A percentile compares a stretch with the other conserved stretches of the same genome.
phyloP scores from a whole-genome alignment of 257 asterid species.

The Solanum corneliomulleri region DNA sequence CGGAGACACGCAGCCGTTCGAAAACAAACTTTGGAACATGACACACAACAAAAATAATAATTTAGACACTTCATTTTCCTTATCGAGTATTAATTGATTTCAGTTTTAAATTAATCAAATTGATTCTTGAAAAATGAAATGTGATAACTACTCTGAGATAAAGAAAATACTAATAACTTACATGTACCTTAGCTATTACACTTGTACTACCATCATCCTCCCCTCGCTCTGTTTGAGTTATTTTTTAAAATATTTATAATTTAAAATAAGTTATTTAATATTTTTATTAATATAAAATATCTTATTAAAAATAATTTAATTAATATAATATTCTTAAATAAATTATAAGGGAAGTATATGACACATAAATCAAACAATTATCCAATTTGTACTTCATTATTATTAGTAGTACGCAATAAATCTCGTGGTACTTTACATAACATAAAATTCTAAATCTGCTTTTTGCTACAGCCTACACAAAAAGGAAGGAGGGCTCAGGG shows the following conservation, averaged over 20 bases:
- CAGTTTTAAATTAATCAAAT: no score
- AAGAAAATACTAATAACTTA: not conserved
- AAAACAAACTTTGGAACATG: slow-evolving; percentile 44
- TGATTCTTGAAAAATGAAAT: no score
- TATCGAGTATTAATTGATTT: no score
- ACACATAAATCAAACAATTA: not conserved
- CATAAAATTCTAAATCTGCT: not conserved
- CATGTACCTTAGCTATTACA: not conserved
- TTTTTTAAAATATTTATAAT: no score
- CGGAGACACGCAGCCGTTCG: slow-evolving; percentile 63
- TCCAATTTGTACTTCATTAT: not conserved
- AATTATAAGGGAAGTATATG: not conserved
- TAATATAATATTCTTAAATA: no score
- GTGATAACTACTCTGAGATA: not conserved
- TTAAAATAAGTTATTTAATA: no score
- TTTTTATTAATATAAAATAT: no score
- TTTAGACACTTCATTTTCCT: not conserved
- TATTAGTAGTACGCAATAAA: no score
- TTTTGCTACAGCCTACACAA: not conserved
- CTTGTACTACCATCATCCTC: not conserved
- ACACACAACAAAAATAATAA: not conserved
- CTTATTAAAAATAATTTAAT: no score
- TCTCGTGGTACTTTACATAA: not conserved
- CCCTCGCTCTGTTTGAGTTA: not conserved
- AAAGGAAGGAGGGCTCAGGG: not conserved